A percentile compares a stretch with the other conserved stretches of the same genome.
Evolutionary conservation across 1,284 basidiomycete genomes (phyloP).

Genomic region (Ceratobasidium sp.): DNA sequence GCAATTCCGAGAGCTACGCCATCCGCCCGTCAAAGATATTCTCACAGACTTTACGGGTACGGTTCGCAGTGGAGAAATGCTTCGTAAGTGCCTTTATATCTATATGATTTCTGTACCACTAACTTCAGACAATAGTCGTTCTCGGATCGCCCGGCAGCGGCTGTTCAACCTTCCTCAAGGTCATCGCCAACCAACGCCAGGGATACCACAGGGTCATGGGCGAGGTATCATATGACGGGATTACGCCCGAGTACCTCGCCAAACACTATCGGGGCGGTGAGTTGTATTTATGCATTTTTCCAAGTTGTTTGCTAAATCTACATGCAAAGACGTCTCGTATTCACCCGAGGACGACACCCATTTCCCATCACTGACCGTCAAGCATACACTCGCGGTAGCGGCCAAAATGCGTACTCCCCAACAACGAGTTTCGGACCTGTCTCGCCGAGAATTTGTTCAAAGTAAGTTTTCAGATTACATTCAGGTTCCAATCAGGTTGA

Average conservation of each 20-base stretch:
- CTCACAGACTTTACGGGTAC: background rate
- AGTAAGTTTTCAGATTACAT: constrained; percentile 46
- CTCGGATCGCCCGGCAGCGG: constrained; percentile 85
- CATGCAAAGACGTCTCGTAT: constrained; percentile 60
- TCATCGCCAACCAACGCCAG: constrained; percentile 74
- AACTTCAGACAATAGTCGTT: background rate
- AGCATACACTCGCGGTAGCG: constrained; percentile 74
- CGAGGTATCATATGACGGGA: constrained; percentile 75
- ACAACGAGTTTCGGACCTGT: constrained; percentile 55
- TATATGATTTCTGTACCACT: background rate
- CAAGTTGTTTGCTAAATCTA: background rate
- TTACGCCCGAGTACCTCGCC: constrained; percentile 68
- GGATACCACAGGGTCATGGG: constrained; percentile 74
- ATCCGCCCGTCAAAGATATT: constrained; percentile 23
- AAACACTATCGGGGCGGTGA: constrained; percentile 60
- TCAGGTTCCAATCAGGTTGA: constrained; percentile 53
- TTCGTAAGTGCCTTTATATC: background rate
- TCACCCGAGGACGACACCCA: constrained; percentile 72
- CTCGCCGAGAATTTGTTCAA: constrained; percentile 51
- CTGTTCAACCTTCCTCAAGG: constrained; percentile 80
- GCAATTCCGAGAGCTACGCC: constrained; percentile 11
- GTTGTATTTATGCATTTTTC: background rate
- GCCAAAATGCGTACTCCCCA: constrained; percentile 72
- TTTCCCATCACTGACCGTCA: constrained; percentile 82
- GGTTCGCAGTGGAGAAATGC: constrained; percentile 23